These are phyloP conservation scores for Fusarium decemcellulare DNA, from an alignment of 2,329 filamentous ascomycete species.

Conservation along the genomic window DNA sequence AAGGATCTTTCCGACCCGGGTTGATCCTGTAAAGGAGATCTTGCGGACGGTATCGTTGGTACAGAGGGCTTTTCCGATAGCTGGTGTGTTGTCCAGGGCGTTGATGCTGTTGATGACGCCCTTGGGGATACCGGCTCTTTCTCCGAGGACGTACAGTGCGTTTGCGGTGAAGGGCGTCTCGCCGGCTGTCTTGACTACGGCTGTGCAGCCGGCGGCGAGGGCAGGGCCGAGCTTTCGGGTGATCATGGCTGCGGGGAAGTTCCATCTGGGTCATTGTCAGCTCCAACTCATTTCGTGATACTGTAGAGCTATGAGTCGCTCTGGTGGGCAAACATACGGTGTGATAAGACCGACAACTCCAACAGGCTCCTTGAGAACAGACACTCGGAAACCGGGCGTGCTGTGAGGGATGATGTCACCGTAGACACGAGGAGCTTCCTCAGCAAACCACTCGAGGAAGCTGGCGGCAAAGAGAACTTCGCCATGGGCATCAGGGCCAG, in stretches of 20 bases:
- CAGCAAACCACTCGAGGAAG: conserved; percentile 73
- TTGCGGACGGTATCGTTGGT: not conserved
- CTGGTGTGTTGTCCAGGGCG: conserved; percentile 73
- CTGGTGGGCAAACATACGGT: not conserved
- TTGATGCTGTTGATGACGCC: conserved; percentile 70
- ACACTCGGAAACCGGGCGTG: conserved; percentile 46
- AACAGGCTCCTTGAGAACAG: not conserved
- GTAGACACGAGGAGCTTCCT: conserved; percentile 69
- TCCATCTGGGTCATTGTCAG: conserved; percentile 59
- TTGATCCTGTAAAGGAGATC: conserved; percentile 3
- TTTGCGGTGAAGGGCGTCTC: conserved; percentile 82
- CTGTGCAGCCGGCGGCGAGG: conserved; percentile 80
- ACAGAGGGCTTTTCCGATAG: conserved; percentile 55
- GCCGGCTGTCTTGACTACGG: conserved; percentile 78
- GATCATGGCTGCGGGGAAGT: conserved; percentile 69
- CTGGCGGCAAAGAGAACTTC: conserved; percentile 69
- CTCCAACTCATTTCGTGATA: conserved; percentile 34
- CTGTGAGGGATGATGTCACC: conserved; percentile 72
- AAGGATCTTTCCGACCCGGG: not conserved
- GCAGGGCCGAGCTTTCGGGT: conserved; percentile 60
- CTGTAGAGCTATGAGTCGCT: not conserved
- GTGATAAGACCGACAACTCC: conserved; percentile 5
- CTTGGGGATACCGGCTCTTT: conserved; percentile 79
- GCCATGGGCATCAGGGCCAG: conserved; percentile 68
- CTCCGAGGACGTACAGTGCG: conserved; percentile 75